Evolutionary conservation across 1,139 yeast species (phyloP), one percentile per base, ranked within the genome.

Genomic region (Suzukiozyma palmioleophila): DNA sequence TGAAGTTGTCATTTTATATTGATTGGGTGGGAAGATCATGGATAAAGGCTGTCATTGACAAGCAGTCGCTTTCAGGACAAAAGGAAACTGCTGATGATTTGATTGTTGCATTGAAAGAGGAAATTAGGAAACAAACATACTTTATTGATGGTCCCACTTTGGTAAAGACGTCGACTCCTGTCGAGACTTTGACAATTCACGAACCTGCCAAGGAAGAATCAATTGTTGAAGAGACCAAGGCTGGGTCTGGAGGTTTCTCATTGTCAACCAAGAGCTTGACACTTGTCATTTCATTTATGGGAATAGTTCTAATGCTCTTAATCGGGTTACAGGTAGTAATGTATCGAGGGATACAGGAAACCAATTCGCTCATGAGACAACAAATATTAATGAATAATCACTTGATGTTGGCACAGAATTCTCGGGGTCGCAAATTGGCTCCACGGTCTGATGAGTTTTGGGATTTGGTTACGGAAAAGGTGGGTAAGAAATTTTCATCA

Each of bases 1-100:
- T 78, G 25, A 57, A 54, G 18, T 56, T 76, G 10, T 66, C 79
- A 11, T 77, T 62, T 50, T 66, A 56, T 42, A 62, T 77, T 26
- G 64, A 71, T 30, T 78, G 84, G 84, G 66, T 73, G 0, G 81
- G 80, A 1, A 60, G 69, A 14, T 74, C 80, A 24, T 77, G 83
- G 82, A 67, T 77, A 45, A 76, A 73, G 47, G 64, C 74, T 16
- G 66, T 77, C 16, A 75, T 78, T 38, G 83, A 77, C 45, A 74
- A 68, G 42, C 73, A 67, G 52, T 68, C 81, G 1, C 51, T 60
- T 26, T 51, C 73, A 0, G 82, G 81, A 0, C 81, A 76, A 49
- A 56, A 58, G 21, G 59, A 64, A n/a, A 65, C 62, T 2, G 57
- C 69, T n/a, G 54, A 55, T 13, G 69, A 61, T 38, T 51, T 68